Evolutionary conservation across 306 rosid species (phyloP).

Genomic region (Dalbergia oliveri): DNA sequence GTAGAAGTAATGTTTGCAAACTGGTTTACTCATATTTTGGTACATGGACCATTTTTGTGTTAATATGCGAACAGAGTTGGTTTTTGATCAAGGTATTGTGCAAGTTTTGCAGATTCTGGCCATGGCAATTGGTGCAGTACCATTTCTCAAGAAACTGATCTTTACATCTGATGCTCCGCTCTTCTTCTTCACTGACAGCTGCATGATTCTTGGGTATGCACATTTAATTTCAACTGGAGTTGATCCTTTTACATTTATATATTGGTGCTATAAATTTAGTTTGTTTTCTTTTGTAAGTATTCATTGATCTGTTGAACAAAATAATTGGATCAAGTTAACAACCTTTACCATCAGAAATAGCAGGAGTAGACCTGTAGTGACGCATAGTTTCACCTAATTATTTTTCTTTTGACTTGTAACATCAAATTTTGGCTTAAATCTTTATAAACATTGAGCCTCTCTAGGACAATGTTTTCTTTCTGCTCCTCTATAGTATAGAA

Average conservation of each 20-base stretch:
- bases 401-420: slow-evolving; percentile 15
- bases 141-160: slow-evolving; percentile 75
- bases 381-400: not conserved
- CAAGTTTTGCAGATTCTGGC: slow-evolving; percentile 79
- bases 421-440: slow-evolving; percentile 9
- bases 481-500: not conserved
- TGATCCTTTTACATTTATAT: slow-evolving; percentile 17
- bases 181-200: slow-evolving; percentile 96
- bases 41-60: not conserved
- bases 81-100: slow-evolving; percentile 8
- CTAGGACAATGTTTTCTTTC: slow-evolving; percentile 8
- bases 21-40: slow-evolving; percentile 43
- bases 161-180: slow-evolving; percentile 87
- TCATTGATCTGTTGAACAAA: not conserved
- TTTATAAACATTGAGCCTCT: not conserved
- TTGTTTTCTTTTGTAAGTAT: slow-evolving; percentile 1
- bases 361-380: not conserved
- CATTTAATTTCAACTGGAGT: slow-evolving; percentile 38
- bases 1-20: slow-evolving; percentile 30
- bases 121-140: slow-evolving; percentile 82
- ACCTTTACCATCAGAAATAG: slow-evolving; percentile 10
- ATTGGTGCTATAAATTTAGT: slow-evolving; percentile 19
- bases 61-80: not conserved
- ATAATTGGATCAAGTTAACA: slow-evolving; percentile 1
- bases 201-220: slow-evolving; percentile 96